Evolutionary conservation across 148 eudicot genomes (phyloP), one percentile per base, ranked within the genome.

Genomic region (Agrostemma githago): DNA sequence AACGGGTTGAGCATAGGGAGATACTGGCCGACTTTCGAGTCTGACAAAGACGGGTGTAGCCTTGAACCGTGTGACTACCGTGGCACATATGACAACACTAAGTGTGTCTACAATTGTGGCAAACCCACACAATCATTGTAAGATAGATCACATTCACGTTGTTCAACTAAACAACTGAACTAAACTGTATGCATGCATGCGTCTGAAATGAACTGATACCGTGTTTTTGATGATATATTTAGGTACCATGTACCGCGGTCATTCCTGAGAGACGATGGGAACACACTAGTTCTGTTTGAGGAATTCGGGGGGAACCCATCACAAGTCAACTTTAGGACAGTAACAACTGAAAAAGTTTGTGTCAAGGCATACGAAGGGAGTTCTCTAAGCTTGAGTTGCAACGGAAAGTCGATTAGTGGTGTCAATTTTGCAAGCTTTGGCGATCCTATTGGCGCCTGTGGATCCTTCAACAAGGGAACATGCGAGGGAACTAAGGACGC

Each of bases 181-280:
- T 26, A 26, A 26, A 26, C 34, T 26, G 34, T 26, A 26, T 26
- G 34, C 34, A 26, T 26, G 34, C 34, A 26, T 26, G 34, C 34
- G 34, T 26, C 34, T 26, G 34, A 26, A 26, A 26, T 26, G 34
- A 26, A 26, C 10, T 51, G 6, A 11, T 73, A 37, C 14, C 0
- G 17, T 20, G 57, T 72, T 20, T 12, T 14, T 6, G 2, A 4
- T 3, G 15, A 17, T 26, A 3, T 26, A 20, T 67, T 40, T 62
- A 89, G 92, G 91, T 90, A 88, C 66, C 92, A 90, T 75, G 92
- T 90, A 16, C 92, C 96, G 1, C 79, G 96, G 5, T 84, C 85
- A 1, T 88, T 84, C 64, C 42, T 86, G 72, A 63, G 42, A 4
- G 74, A 74, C 26, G 86, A 74, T 0, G 80, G 19, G 12, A 90